Evolutionary conservation across 176 grass and related monocot species (phyloP), one percentile per base, ranked within the genome.

Genomic region (Cenchrus fungigraminus): DNA sequence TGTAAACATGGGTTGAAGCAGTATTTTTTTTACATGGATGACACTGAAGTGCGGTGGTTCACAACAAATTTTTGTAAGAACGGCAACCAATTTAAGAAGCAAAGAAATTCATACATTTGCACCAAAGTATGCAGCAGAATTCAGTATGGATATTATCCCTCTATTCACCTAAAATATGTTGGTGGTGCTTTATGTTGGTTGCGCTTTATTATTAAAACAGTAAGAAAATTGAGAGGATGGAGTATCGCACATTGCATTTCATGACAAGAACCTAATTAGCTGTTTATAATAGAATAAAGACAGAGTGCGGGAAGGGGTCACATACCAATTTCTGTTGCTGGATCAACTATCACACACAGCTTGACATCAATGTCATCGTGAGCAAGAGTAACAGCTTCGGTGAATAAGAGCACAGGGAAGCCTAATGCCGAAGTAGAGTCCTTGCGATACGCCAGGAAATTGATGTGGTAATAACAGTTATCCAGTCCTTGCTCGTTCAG

Each of bases 401-500:
- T 59, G 73, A 85, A 85, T 61, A 84, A 76, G 20, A 77, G 46
- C 32, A 57, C 13, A 68, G 73, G 73, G 5, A 10, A 2, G 9
- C 82, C 61, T 56, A 12, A 6, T 8, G 9, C 62, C 77, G 62
- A 68, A 68, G 34, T 73, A 77, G 82, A 68, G 62, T 57, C 34
- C 6, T 13, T 8, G n/a, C n/a, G 51, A 8, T 44, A 13, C 0
- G 83, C 83, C 64, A 68, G 65, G 83, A 77, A 85, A 59, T 85
- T 85, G 50, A 85, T 68, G 63, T 85, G 83, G 50, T 77, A 65
- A 14, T 29, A 84, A 9, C n/a, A 84, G 12, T 77, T 56, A 45
- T 32, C 22, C 6, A 46, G 16, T 10, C 83, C 40, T 22, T 57
- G 7, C 15, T 67, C 37, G 9, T 28, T 9, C 4, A 84, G 34